These are phyloP conservation scores for Penicillium verrucosum DNA, from an alignment of 2,329 filamentous ascomycete species.

Conservation along the genomic window DNA sequence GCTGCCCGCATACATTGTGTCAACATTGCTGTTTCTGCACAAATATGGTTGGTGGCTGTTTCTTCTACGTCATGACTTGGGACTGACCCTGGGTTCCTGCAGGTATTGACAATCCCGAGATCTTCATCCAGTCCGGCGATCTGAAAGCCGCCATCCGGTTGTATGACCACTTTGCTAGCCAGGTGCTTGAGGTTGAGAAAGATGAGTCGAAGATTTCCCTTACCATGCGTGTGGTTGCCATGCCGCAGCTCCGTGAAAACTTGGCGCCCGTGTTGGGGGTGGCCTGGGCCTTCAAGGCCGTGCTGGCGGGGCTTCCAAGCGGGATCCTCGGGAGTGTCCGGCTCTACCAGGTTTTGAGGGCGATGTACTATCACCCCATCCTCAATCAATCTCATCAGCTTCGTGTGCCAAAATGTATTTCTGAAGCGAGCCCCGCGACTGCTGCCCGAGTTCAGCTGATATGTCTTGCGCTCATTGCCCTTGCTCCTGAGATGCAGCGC, in stretches of 20 bases:
- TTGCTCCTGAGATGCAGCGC: conserved; percentile 39
- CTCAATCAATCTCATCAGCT: conserved; percentile 9
- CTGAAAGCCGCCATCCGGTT: conserved; percentile 33
- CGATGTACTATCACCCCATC: conserved; percentile 28
- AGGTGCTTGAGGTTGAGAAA: conserved; percentile 38
- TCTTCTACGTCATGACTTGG: conserved; percentile 2
- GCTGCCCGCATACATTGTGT: conserved; percentile 45
- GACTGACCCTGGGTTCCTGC: conserved; percentile 11
- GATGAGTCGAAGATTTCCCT: conserved; percentile 33
- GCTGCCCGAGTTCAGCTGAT: conserved; percentile 33
- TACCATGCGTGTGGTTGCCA: conserved; percentile 33
- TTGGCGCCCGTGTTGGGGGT: conserved; percentile 31
- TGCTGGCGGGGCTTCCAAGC: conserved; percentile 38
- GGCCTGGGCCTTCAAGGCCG: conserved; percentile 34
- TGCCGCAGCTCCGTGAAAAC: conserved; percentile 26
- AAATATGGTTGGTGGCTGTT: conserved; percentile 13
- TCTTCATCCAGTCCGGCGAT: conserved; percentile 39
- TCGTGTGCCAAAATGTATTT: conserved; percentile 21
- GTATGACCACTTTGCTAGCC: conserved; percentile 41
- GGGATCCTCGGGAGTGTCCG: conserved; percentile 39
- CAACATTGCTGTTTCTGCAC: conserved; percentile 38
- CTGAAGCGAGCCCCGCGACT: conserved; percentile 17
- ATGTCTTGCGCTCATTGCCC: conserved; percentile 36
- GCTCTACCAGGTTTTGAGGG: conserved; percentile 32
- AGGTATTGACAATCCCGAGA: conserved; percentile 28